A percentile compares a stretch with the other conserved stretches of the same genome.
Evolutionary conservation across 73 alveolate species (phyloP).

Genomic region (Effrenium voratum): DNA sequence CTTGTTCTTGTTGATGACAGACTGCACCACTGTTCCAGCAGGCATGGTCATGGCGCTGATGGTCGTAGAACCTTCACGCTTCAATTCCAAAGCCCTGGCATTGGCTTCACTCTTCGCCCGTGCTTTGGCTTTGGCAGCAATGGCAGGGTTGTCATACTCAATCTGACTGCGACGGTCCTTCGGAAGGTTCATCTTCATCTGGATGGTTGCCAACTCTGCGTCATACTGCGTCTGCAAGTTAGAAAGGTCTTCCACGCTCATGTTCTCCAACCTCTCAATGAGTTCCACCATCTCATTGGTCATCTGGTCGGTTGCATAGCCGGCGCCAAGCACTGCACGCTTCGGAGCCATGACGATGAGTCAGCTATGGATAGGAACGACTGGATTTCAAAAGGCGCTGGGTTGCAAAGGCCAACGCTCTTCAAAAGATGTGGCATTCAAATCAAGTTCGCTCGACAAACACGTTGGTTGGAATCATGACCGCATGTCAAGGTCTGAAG

Average conservation of each 20-base stretch:
- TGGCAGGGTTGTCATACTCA: background rate
- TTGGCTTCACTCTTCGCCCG: background rate
- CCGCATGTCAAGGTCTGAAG: too few relatives aligned
- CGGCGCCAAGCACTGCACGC: background rate
- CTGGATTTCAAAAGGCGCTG: too few relatives aligned
- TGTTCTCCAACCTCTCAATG: background rate
- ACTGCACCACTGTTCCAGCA: background rate
- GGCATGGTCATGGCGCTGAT: background rate
- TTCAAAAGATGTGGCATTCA: too few relatives aligned
- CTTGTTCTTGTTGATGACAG: background rate
- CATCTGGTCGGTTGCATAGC: background rate
- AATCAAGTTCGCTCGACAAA: too few relatives aligned
- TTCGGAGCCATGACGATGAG: background rate
- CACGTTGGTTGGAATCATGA: too few relatives aligned
- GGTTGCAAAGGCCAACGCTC: too few relatives aligned
- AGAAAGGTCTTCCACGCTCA: background rate
- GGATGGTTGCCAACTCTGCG: background rate
- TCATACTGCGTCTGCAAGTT: background rate
- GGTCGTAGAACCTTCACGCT: background rate
- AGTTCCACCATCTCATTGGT: background rate
- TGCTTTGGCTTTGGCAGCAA: background rate
- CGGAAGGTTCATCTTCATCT: background rate
- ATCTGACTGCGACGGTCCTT: background rate
- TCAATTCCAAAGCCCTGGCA: background rate
- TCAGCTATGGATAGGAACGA: too few relatives aligned